Evolutionary conservation across 139 green algal species (phyloP).

Genomic region (Limnomonas spitsbergensis): DNA sequence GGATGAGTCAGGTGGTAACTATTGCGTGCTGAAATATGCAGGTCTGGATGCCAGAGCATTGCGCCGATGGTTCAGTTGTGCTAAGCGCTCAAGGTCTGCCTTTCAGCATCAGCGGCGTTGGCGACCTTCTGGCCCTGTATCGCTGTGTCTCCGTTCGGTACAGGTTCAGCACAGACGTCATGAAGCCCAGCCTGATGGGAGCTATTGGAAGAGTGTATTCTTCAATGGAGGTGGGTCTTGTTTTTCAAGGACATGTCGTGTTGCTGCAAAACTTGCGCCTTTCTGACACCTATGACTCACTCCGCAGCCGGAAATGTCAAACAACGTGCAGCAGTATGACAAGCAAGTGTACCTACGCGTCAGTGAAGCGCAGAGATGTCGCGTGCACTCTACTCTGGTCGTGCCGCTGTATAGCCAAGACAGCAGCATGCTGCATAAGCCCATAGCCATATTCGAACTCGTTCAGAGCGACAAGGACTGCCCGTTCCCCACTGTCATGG

Average conservation of each 20-base stretch:
- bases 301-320: slow-evolving; percentile 73
- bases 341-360: slow-evolving; percentile 74
- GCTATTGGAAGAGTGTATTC: slow-evolving; percentile 58
- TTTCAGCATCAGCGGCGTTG: slow-evolving; percentile 68
- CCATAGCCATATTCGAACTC: slow-evolving; percentile 76
- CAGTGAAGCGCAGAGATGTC: slow-evolving; percentile 75
- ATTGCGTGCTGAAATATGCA: slow-evolving; percentile 17
- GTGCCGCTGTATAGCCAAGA: slow-evolving; percentile 54
- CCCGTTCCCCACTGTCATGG: background rate
- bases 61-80: slow-evolving; percentile 41
- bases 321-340: slow-evolving; percentile 79
- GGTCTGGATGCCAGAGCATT: slow-evolving; percentile 62
- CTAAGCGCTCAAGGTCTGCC: slow-evolving; percentile 68
- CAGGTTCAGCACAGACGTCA: slow-evolving; percentile 69
- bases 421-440: slow-evolving; percentile 28
- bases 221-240: slow-evolving; percentile 3
- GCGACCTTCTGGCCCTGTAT: slow-evolving; percentile 81
- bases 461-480: slow-evolving; percentile 54
- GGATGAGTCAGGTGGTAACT: background rate
- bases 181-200: slow-evolving; percentile 66
- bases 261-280: background rate
- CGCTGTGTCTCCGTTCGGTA: slow-evolving; percentile 83
- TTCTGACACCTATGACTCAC: background rate
- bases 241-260: background rate
- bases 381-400: slow-evolving; percentile 69